Base-by-base conservation (phyloP, 2,329 filamentous ascomycete species). In the Penicillium olsonii region DNA sequence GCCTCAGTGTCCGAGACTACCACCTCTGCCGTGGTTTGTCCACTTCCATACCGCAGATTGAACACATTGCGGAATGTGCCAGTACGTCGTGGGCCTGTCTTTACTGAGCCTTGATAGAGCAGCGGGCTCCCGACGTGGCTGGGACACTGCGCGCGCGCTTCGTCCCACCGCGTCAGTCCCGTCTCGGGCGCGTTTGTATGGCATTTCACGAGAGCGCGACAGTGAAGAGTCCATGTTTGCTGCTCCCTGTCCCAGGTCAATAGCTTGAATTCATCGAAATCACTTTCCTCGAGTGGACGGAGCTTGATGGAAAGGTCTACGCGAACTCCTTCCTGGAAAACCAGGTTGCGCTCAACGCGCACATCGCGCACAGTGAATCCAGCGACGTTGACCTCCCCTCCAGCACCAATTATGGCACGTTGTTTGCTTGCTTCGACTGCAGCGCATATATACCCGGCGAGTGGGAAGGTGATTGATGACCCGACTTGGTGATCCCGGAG, bases 91-190 rank as follows among this genome's bases (percentile, higher is more conserved):
- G 29, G 29, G 12, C 29, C 29, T n/a, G 29, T 31, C 29, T 31
- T 31, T 31, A 14, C 29, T 12, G 29, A 31, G 29, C 29, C 29
- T 31, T 31, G 29, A n/a, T 31, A 31, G n/a, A 31, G 29, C 29
- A 31, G 29, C 12, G 29, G 29, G 29, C 29, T 31, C 6, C 29
- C 29, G 29, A 31, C 75, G 59, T 79, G 78, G 66, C 83, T 82
- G 0, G 71, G 71, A 1, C 80, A 53, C 82, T 83, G 2, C 68
- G 64, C 0, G 78, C 77, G 0, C 80, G 66, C 72, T n/a, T 31
- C 29, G 29, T 14, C 29, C 29, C 29, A 2, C 61, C 66, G 63
- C 64, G 64, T 67, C 67, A 4, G 54, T 41, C 8, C 67, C 19
- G 50, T 53, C 39, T 39, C 26, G 5, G 5, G 10, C 7, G 14